Base-by-base conservation (phyloP, 2,329 filamentous ascomycete genomes). In the Rasamsonia emersonii region DNA sequence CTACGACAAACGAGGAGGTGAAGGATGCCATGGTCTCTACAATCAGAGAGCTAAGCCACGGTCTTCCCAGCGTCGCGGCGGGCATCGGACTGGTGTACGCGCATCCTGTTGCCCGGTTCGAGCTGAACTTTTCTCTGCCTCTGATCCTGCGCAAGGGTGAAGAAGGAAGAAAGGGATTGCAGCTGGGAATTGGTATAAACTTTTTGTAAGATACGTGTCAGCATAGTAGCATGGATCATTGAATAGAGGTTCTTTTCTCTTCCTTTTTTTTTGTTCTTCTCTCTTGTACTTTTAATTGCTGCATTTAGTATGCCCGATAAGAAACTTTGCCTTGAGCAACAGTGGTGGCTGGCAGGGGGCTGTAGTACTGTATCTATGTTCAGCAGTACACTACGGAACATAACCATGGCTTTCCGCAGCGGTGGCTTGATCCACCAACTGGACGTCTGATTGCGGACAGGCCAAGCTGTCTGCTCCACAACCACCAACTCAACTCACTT, bases 111-210 rank as follows among this genome's bases (percentile, higher is more conserved):
- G 91, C 91, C 8, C 69, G 91, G 35, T 95, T 98, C 43, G 91
- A 98, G 65, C 68, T 98, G 45, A 98, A 98, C 61, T 94, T 98
- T 56, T 86, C 83, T 47, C 59, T 98, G 44, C 91, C 91, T 1
- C 58, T 98, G 37, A 79, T 89, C 11, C 59, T 86, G 50, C 73
- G 91, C 37, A 79, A 73, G 42, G 86, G 86, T 20, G 91, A 98
- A 62, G 80, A 91, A 47, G 80, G 77, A 10, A 76, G 89, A 34
- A 98, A 98, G 64, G 91, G 91, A 1, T 54, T 98, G 42, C 86
- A 91, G 56, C 79, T 98, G 49, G 91, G 91, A n/a, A 85, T 98
- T 24, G 91, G 91, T 30, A 86, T 98, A 53, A 93, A 84, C 63
- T 95, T 98, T 56, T 64, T 96, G 70, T 96, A 82, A 34, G 44